phyloP scores from a whole-genome alignment of 257 asterid species.

The Perilla frutescens region DNA sequence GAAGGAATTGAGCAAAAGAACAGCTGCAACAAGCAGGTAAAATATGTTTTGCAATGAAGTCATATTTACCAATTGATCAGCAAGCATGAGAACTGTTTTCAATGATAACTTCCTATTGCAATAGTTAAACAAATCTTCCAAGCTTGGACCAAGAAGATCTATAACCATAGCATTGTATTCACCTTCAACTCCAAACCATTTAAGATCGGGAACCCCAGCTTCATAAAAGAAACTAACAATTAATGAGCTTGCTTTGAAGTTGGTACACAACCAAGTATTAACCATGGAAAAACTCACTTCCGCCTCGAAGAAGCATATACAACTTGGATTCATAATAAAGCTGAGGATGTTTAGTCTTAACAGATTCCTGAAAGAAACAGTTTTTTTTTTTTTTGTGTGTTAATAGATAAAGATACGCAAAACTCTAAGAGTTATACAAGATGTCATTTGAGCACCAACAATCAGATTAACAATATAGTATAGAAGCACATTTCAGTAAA shows the following conservation, averaged over 20 bases:
- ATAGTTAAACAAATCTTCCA: conserved; percentile 85
- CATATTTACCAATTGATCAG: conserved; percentile 80
- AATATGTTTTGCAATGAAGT: conserved; percentile 10
- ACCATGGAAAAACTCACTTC: conserved; percentile 63
- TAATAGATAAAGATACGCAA: conserved; percentile 9
- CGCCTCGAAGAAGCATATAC: conserved; percentile 92
- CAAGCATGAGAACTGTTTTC: conserved; percentile 89
- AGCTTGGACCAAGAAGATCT: conserved; percentile 90
- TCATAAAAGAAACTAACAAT: conserved; percentile 36
- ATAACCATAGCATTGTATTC: conserved; percentile 90
- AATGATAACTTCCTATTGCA: conserved; percentile 78
- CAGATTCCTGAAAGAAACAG: conserved; percentile 63
- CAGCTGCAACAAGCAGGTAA: conserved; percentile 21
- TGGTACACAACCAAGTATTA: conserved; percentile 18
- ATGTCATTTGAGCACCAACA: conserved; percentile 13
- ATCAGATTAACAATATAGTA: background rate
- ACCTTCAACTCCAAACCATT: conserved; percentile 91
- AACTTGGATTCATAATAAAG: conserved; percentile 91
- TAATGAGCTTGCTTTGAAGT: conserved; percentile 14
- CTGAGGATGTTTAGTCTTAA: conserved; percentile 91
- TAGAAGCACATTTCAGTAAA: background rate
- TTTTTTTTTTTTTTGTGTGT: background rate
- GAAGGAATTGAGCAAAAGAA: conserved; percentile 11
- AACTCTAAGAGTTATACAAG: background rate
- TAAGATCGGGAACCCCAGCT: conserved; percentile 91